These are phyloP conservation scores for Agrocybe chaxingu DNA, from an alignment of 768 basidiomycete genomes.

Conservation along the genomic window DNA sequence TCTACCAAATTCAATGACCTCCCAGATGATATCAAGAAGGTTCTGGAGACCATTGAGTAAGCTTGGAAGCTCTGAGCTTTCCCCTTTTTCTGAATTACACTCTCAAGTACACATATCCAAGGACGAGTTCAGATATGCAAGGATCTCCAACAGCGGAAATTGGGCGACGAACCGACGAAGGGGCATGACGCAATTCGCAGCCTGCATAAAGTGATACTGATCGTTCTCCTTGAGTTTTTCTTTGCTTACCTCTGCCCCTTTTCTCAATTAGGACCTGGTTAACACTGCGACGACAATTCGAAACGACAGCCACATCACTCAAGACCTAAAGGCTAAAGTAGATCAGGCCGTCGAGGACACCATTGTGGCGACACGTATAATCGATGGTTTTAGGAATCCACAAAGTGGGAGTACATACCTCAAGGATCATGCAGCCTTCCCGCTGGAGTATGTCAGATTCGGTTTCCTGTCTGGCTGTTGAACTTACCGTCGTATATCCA, in stretches of 20 bases:
- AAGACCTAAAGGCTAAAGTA: slow-evolving; percentile 70
- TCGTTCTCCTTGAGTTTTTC: neutral
- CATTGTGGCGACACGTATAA: slow-evolving; percentile 69
- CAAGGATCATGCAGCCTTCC: slow-evolving; percentile 79
- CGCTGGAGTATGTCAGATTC: slow-evolving; percentile 59
- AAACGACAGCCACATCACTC: slow-evolving; percentile 62
- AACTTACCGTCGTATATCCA: slow-evolving; percentile 19
- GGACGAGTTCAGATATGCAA: slow-evolving; percentile 79
- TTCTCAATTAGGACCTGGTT: slow-evolving; percentile 54
- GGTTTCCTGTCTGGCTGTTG: neutral
- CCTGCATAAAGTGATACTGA: slow-evolving; percentile 57
- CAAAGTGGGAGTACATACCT: slow-evolving; percentile 68
- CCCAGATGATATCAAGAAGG: slow-evolving; percentile 62
- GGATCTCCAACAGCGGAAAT: slow-evolving; percentile 70
- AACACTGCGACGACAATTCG: slow-evolving; percentile 60
- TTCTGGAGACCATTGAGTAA: slow-evolving; percentile 71
- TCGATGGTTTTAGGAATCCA: slow-evolving; percentile 76
- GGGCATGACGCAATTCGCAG: slow-evolving; percentile 66
- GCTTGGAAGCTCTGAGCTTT: slow-evolving; percentile 15
- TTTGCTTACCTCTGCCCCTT: slow-evolving; percentile 2
- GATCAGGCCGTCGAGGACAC: slow-evolving; percentile 81
- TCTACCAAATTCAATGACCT: slow-evolving; percentile 82
- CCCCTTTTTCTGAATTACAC: slow-evolving; percentile 7
- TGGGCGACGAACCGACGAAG: slow-evolving; percentile 72
- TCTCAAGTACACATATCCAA: slow-evolving; percentile 62